A percentile compares a stretch with the other conserved stretches of the same genome.
Evolutionary conservation across 148 eudicot genomes (phyloP).

Genomic region (Dysphania ambrosioides): DNA sequence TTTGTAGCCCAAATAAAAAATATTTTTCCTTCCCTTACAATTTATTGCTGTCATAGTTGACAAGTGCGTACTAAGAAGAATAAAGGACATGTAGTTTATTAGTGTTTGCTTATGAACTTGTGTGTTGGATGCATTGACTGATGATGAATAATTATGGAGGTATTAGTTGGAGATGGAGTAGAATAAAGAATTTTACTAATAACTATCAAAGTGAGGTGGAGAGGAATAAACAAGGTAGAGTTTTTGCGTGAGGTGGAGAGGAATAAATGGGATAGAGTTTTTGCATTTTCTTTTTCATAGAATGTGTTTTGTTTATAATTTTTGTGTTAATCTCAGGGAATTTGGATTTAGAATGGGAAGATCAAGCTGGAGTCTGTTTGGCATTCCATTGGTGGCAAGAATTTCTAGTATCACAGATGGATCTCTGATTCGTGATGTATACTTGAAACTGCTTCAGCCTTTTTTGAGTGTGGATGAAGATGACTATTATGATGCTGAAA

Average conservation of each 20-base stretch:
- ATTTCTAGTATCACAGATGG: slow-evolving; percentile 45
- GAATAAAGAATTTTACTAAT: too few species aligned
- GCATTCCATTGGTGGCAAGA: slow-evolving; percentile 70
- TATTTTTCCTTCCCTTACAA: neutral
- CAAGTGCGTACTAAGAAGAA: too few species aligned
- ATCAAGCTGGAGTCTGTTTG: slow-evolving; percentile 41
- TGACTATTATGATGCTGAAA: slow-evolving; percentile 33
- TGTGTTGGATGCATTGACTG: too few species aligned
- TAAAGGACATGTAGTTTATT: too few species aligned
- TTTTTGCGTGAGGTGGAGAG: too few species aligned
- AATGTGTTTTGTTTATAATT: neutral
- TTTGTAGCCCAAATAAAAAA: too few species aligned
- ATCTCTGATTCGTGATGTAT: slow-evolving; percentile 47
- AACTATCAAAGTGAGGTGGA: too few species aligned
- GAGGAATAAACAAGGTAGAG: too few species aligned
- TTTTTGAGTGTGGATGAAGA: slow-evolving; percentile 39
- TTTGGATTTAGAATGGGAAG: slow-evolving; percentile 14
- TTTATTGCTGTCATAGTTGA: too few species aligned
- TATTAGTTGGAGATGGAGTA: too few species aligned
- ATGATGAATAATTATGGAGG: too few species aligned
- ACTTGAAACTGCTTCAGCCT: slow-evolving; percentile 50
- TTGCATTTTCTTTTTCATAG: neutral
- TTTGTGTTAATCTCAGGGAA: slow-evolving; percentile 28
- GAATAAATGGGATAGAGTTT: neutral
- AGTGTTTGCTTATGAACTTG: too few species aligned